phyloP scores from a whole-genome alignment of 1,284 basidiomycete genomes.

The Trichosporon sp. region DNA sequence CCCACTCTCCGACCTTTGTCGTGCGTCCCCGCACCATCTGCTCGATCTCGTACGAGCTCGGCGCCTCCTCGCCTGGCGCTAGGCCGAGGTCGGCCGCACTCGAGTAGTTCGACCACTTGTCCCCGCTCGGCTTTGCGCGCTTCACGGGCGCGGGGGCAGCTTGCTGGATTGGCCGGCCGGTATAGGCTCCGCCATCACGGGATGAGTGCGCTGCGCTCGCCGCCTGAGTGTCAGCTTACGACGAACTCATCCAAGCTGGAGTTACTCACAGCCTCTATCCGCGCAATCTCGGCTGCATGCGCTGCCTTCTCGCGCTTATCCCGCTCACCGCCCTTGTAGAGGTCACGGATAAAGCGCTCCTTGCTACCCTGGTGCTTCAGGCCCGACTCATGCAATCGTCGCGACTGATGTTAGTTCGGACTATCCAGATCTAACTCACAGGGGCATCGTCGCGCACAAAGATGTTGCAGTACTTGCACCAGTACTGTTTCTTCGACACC shows the following conservation, averaged over 20 bases:
- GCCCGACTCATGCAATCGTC: constrained; percentile 89
- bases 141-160: constrained; percentile 36
- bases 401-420: constrained; percentile 62
- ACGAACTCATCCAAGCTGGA: not conserved
- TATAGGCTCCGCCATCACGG: constrained; percentile 25
- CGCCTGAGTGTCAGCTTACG: constrained; percentile 33
- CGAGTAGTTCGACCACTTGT: constrained; percentile 80
- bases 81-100: constrained; percentile 81
- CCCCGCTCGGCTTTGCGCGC: constrained; percentile 57
- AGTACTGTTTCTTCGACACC: constrained; percentile 60
- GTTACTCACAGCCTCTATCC: constrained; percentile 73
- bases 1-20: constrained; percentile 82
- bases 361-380: constrained; percentile 91
- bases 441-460: constrained; percentile 88
- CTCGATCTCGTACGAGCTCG: constrained; percentile 60
- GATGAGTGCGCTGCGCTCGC: constrained; percentile 39
- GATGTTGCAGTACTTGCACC: constrained; percentile 59
- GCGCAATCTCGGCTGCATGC: constrained; percentile 80
- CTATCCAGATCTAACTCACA: constrained; percentile 38
- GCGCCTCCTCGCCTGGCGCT: constrained; percentile 65
- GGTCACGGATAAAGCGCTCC: constrained; percentile 83
- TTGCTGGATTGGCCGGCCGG: constrained; percentile 22
- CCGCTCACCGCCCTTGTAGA: constrained; percentile 92
- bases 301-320: constrained; percentile 81
- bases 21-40: constrained; percentile 66